Base-by-base conservation (phyloP, 2,329 filamentous ascomycete species). In the Bipolaris gigantea region DNA sequence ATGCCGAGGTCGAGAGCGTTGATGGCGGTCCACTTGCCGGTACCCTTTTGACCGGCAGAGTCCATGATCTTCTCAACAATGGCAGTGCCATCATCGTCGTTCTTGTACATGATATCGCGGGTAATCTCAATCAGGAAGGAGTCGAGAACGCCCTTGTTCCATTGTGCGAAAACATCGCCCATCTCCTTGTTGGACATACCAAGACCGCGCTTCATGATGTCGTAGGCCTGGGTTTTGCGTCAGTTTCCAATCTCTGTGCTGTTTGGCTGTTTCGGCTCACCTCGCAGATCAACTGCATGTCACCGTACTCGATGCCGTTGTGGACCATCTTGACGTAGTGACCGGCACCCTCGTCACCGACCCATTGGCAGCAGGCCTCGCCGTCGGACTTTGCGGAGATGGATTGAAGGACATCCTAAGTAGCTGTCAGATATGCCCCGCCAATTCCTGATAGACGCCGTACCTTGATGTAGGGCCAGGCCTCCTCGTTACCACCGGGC, bases 321-420 rank as follows among this genome's bases (percentile, higher is more conserved):
- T 99, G 94, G 62, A 99, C 94, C 94, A 99, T 99, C 90, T 99
- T 99, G 84, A 99, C 93, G 85, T 97, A 99, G 88, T 99, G 94
- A 71, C 94, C 94, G 81, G 94, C 90, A 86, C 94, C 94, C 80
- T 97, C 92, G 81, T 97, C 94, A 82, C 94, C 94, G 72, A 99
- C 94, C 94, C 94, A 99, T 81, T 99, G 94, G 76, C 94, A 99
- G 87, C 94, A 99, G 65, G 94, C 82, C 85, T 99, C 94, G 72
- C 88, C 88, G 73, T 97, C 93, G 79, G 90, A 95, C 87, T 99
- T 97, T 79, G 94, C 94, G 62, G 94, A 85, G 76, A 99, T 96
- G 82, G 86, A 86, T 83, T 99, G 94, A 85, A 99, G 96, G 75
- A 99, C 90, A 73, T 97, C 92, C 87, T 72, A 54, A 18, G 45